Evolutionary conservation across 2,329 filamentous ascomycete genomes (phyloP).

Genomic region (Myriosclerotinia duriaeana): DNA sequence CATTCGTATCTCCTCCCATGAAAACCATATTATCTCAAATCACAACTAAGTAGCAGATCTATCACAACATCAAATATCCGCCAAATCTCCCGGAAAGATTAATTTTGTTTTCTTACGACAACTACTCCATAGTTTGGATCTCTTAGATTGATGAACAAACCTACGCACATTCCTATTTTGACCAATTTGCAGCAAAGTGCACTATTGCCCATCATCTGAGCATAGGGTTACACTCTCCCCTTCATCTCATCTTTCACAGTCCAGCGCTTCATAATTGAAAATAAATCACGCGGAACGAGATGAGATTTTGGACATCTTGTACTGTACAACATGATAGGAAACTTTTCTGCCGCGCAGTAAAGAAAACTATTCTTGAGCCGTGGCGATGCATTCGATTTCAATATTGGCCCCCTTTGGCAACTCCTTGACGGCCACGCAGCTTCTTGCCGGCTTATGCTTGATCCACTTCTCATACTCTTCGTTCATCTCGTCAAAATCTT

Average conservation of each 20-base stretch:
- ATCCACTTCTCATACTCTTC: slow-evolving; percentile 82
- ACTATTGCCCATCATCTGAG: neutral
- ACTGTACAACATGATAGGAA: neutral
- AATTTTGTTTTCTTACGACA: neutral
- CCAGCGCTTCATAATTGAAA: neutral
- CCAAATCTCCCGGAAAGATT: neutral
- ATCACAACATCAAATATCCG: neutral
- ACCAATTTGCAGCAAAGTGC: neutral
- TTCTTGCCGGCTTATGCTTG: slow-evolving; percentile 79
- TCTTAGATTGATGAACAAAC: neutral
- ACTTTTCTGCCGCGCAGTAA: neutral
- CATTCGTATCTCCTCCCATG: neutral
- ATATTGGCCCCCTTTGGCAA: slow-evolving; percentile 83
- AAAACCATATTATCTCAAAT: neutral
- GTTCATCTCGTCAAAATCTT: slow-evolving; percentile 84
- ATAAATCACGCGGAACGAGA: neutral
- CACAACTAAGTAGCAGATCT: neutral
- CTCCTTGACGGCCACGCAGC: slow-evolving; percentile 86
- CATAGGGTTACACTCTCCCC: neutral
- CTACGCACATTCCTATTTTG: neutral
- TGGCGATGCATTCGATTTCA: slow-evolving; percentile 86
- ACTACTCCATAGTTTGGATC: neutral
- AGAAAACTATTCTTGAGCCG: slow-evolving; percentile 40
- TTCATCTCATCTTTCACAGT: neutral
- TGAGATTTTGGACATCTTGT: neutral